phyloP scores from a whole-genome alignment of 2,329 filamentous ascomycete genomes.

The Cadophora gregata region DNA sequence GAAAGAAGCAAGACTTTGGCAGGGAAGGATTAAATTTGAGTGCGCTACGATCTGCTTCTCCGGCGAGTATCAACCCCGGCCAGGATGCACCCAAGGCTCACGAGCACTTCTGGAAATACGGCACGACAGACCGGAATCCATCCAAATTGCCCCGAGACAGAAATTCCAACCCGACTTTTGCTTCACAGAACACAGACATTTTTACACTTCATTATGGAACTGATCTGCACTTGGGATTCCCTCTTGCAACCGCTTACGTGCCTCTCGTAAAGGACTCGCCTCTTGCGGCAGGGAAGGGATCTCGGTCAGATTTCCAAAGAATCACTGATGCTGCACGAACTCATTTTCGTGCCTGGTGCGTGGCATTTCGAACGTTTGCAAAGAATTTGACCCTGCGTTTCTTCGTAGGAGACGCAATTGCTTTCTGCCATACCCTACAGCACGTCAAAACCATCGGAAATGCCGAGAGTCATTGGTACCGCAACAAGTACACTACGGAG shows the following conservation, averaged over 20 bases:
- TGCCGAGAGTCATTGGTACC: slow-evolving; percentile 3
- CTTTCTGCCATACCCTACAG: slow-evolving; percentile 27
- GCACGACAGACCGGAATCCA: slow-evolving; percentile 9
- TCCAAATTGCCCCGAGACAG: not conserved
- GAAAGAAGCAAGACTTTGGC: not conserved
- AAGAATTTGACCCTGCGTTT: slow-evolving; percentile 16
- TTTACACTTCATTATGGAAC: slow-evolving; percentile 20
- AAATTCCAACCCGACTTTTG: slow-evolving; percentile 25
- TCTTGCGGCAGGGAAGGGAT: not conserved
- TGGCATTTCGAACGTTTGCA: slow-evolving; percentile 12
- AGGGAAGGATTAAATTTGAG: not conserved
- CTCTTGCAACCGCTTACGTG: slow-evolving; percentile 24
- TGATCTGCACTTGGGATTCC: slow-evolving; percentile 28
- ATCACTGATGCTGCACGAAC: slow-evolving; percentile 17
- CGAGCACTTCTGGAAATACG: slow-evolving; percentile 20
- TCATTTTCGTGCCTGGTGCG: slow-evolving; percentile 18
- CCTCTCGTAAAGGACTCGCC: slow-evolving; percentile 10
- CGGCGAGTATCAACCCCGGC: not conserved
- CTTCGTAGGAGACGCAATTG: slow-evolving; percentile 28
- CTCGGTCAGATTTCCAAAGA: not conserved
- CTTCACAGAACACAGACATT: not conserved
- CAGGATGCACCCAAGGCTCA: slow-evolving; percentile 7
- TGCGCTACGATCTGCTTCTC: slow-evolving; percentile 16
- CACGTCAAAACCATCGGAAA: not conserved
- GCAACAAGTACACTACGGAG: slow-evolving; percentile 1